Evolutionary conservation across 768 basidiomycete species (phyloP).

Genomic region (Leucosporidium scottii): DNA sequence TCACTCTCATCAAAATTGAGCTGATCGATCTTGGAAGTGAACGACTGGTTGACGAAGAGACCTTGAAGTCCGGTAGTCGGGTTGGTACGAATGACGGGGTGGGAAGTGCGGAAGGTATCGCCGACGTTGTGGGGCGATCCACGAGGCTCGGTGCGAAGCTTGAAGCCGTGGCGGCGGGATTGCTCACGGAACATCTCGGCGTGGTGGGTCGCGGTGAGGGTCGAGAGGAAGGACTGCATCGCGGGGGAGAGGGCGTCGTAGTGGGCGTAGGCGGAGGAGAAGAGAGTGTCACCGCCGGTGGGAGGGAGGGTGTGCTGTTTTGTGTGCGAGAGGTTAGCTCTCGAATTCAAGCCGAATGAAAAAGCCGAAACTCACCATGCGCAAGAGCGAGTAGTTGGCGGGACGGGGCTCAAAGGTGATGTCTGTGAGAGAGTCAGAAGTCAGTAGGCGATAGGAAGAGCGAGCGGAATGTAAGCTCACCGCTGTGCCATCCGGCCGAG

Average conservation of each 20-base stretch:
- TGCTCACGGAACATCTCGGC: conserved; percentile 42
- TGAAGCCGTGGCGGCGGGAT: conserved; percentile 37
- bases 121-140: conserved; percentile 42
- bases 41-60: conserved; percentile 31
- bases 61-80: conserved; percentile 34
- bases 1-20: conserved; percentile 23
- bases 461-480: conserved; percentile 11
- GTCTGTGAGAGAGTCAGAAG: background rate
- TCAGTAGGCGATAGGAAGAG: background rate
- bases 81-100: conserved; percentile 43
- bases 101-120: conserved; percentile 39
- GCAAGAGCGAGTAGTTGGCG: conserved; percentile 27
- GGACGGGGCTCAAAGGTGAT: conserved; percentile 42
- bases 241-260: conserved; percentile 41
- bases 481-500: conserved; percentile 27
- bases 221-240: conserved; percentile 40
- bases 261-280: conserved; percentile 37
- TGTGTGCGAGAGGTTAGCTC: conserved; percentile 27
- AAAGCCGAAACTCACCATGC: background rate
- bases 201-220: conserved; percentile 40
- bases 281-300: conserved; percentile 37
- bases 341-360: conserved; percentile 14
- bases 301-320: conserved; percentile 38
- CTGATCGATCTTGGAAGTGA: conserved; percentile 35
- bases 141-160: conserved; percentile 37